These are phyloP conservation scores for Knoxia roxburghii DNA, from an alignment of 257 asterid genomes.

Conservation along the genomic window DNA sequence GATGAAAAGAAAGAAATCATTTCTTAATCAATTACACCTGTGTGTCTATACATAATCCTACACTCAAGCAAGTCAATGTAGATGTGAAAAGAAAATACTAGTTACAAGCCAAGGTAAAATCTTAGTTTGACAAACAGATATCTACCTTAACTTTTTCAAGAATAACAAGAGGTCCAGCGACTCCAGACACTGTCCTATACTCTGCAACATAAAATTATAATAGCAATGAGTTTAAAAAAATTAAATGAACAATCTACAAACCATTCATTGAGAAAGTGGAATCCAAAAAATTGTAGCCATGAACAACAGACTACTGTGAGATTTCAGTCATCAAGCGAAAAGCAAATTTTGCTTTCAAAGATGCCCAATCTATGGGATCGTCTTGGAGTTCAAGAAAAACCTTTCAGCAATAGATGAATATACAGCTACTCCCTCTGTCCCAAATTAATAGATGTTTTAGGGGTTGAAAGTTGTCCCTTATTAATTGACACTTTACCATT, in stretches of 20 bases:
- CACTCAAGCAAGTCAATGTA: not conserved
- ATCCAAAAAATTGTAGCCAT: not conserved
- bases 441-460: not conserved
- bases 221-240: not conserved
- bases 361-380: not conserved
- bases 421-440: not conserved
- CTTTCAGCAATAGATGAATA: not conserved
- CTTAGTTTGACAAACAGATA: conserved; percentile 3
- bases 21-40: not conserved
- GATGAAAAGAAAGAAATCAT: not conserved
- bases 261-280: too few relatives aligned
- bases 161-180: conserved; percentile 98
- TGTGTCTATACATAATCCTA: not conserved
- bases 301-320: too few relatives aligned
- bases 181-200: conserved; percentile 98
- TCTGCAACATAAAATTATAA: conserved; percentile 43
- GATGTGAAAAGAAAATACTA: not conserved
- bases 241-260: not conserved
- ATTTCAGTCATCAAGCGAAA: too few relatives aligned
- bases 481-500: too few relatives aligned
- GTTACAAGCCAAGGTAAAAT: not conserved
- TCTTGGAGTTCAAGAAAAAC: not conserved
- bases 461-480: too few relatives aligned
- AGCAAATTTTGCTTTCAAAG: not conserved
- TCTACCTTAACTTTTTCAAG: conserved; percentile 97